phyloP scores from a whole-genome alignment of 768 basidiomycete genomes.

The Thelephora aurantiotincta region DNA sequence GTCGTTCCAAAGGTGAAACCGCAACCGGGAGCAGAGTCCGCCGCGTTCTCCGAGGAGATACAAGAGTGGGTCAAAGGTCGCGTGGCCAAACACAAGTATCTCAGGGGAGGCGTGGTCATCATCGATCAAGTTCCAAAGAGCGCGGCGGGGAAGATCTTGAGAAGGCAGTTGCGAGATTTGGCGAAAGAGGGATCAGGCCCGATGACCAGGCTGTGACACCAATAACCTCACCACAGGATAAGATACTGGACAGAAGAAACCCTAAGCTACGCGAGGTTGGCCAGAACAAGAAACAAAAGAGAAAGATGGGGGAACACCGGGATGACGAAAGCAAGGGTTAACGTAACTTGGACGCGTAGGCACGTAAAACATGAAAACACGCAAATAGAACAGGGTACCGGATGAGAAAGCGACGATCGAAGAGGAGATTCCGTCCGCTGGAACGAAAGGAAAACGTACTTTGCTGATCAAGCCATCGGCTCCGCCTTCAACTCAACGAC shows the following conservation, averaged over 20 bases:
- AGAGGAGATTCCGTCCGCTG: no score
- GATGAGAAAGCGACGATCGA: no score
- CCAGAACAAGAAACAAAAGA: no score
- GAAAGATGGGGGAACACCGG: no score
- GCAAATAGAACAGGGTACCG: no score
- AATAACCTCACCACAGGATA: no score
- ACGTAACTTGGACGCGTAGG: no score
- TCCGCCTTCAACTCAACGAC: conserved; percentile 47
- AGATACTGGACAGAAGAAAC: no score
- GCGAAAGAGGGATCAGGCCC: conserved; percentile 37
- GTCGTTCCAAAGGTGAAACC: conserved; percentile 33
- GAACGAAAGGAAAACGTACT: no score
- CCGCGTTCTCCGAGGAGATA: conserved; percentile 34
- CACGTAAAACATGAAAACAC: no score
- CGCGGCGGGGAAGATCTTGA: conserved; percentile 78
- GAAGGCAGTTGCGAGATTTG: conserved; percentile 57
- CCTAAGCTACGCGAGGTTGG: no score
- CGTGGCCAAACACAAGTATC: conserved; percentile 61
- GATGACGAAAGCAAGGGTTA: no score
- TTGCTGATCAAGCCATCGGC: neutral
- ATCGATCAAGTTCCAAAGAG: conserved; percentile 61
- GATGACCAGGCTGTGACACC: neutral
- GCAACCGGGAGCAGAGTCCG: conserved; percentile 20
- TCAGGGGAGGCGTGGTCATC: conserved; percentile 61
- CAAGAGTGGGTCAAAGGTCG: conserved; percentile 52